Evolutionary conservation across 2,329 filamentous ascomycete genomes (phyloP).

Genomic region (Cladosporium cucumerinum): DNA sequence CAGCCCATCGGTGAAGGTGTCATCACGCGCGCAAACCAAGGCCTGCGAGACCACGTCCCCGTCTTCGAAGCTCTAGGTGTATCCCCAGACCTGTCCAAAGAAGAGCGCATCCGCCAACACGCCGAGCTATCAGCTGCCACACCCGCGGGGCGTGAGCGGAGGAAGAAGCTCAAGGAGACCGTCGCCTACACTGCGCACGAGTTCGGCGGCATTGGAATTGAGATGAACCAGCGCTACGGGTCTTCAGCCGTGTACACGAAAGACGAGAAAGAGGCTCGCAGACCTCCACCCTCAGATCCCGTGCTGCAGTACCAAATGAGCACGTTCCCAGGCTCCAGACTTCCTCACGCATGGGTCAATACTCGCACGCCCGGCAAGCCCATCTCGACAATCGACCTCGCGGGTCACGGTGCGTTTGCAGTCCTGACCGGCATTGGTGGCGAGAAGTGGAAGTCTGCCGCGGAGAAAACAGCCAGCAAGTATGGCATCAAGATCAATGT

Average conservation of each 20-base stretch:
- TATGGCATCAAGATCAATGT: conserved; percentile 48
- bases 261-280: conserved; percentile 28
- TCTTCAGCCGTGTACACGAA: conserved; percentile 37
- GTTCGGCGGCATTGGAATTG: conserved; percentile 55
- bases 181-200: conserved; percentile 33
- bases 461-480: conserved; percentile 35
- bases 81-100: conserved; percentile 18
- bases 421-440: conserved; percentile 52
- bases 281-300: conserved; percentile 35
- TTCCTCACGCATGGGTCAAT: conserved; percentile 64
- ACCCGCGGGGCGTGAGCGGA: conserved; percentile 35
- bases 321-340: conserved; percentile 57
- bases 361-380: conserved; percentile 41
- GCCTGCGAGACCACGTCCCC: conserved; percentile 49
- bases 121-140: conserved; percentile 30
- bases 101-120: conserved; percentile 30
- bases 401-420: conserved; percentile 52
- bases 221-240: conserved; percentile 58
- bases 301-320: conserved; percentile 35
- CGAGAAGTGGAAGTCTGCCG: conserved; percentile 52
- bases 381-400: conserved; percentile 59
- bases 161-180: conserved; percentile 33
- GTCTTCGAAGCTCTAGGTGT: conserved; percentile 34
- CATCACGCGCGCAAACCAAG: conserved; percentile 56
- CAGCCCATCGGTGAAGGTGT: conserved; percentile 47